Evolutionary conservation across 2,329 filamentous ascomycete species (phyloP).

Genomic region (Onygenales sp.): DNA sequence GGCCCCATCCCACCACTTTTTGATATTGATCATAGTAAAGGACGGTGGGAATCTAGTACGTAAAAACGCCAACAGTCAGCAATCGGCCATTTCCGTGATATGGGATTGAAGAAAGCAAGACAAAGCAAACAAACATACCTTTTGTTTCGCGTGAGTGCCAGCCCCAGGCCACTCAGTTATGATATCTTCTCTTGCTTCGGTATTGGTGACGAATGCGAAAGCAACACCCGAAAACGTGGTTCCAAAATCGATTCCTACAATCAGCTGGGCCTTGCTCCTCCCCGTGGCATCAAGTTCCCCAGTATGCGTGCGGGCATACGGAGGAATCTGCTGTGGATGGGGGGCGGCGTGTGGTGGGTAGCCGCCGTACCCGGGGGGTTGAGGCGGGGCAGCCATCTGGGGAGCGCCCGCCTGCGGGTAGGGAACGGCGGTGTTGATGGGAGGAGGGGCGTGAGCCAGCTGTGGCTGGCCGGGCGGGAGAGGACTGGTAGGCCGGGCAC

Average conservation of each 20-base stretch:
- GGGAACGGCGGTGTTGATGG: slow-evolving; percentile 46
- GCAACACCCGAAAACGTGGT: slow-evolving; percentile 97
- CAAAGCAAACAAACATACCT: slow-evolving; percentile 47
- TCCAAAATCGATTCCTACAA: slow-evolving; percentile 98
- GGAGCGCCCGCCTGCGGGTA: slow-evolving; percentile 34
- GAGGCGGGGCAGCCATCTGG: slow-evolving; percentile 24
- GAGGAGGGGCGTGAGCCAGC: slow-evolving; percentile 32
- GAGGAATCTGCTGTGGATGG: slow-evolving; percentile 20
- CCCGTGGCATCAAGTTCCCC: slow-evolving; percentile 77
- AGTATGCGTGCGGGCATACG: slow-evolving; percentile 9
- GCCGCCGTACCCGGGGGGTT: slow-evolving; percentile 37
- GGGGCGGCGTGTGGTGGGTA: slow-evolving; percentile 19
- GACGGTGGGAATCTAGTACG: slow-evolving; percentile 85
- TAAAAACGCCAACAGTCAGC: neutral
- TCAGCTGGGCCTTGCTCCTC: slow-evolving; percentile 89
- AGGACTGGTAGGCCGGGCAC: slow-evolving; percentile 43
- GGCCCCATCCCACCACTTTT: slow-evolving; percentile 98
- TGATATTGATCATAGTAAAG: slow-evolving; percentile 99
- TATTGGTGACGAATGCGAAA: slow-evolving; percentile 88
- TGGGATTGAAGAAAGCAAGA: neutral
- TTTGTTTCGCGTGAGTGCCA: slow-evolving; percentile 96
- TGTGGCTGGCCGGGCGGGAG: slow-evolving; percentile 30
- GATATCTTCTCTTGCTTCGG: slow-evolving; percentile 95
- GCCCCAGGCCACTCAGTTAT: slow-evolving; percentile 98
- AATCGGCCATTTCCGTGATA: neutral